Evolutionary conservation across 2,329 filamentous ascomycete species (phyloP).

Genomic region (Penicillium glabrum): DNA sequence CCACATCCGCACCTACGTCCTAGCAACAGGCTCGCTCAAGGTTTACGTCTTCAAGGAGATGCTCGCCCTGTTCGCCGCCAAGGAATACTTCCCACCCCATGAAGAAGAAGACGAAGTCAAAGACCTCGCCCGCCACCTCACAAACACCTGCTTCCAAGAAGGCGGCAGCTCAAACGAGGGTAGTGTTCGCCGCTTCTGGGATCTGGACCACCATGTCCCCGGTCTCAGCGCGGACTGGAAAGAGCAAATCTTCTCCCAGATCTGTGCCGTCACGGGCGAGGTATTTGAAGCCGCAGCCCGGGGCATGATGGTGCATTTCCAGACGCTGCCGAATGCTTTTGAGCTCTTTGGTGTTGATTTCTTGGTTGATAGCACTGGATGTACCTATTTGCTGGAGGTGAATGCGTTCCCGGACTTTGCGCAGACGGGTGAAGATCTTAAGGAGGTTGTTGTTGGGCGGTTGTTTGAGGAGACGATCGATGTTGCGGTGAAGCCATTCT

Average conservation of each 20-base stretch:
- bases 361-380: slow-evolving; percentile 66
- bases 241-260: slow-evolving; percentile 67
- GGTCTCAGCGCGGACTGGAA: slow-evolving; percentile 48
- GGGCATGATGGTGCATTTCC: slow-evolving; percentile 87
- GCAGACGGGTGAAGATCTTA: slow-evolving; percentile 79
- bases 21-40: slow-evolving; percentile 73
- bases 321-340: slow-evolving; percentile 82
- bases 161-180: slow-evolving; percentile 55
- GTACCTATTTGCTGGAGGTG: slow-evolving; percentile 78
- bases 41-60: slow-evolving; percentile 87
- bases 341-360: slow-evolving; percentile 93
- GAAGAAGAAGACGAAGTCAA: slow-evolving; percentile 42
- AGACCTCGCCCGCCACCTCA: slow-evolving; percentile 76
- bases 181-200: slow-evolving; percentile 74
- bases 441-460: slow-evolving; percentile 65
- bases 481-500: slow-evolving; percentile 67
- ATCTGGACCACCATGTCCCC: slow-evolving; percentile 51
- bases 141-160: slow-evolving; percentile 90
- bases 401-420: slow-evolving; percentile 97
- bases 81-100: slow-evolving; percentile 66
- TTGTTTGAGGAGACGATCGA: slow-evolving; percentile 75
- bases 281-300: slow-evolving; percentile 83
- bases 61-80: slow-evolving; percentile 87
- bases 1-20: slow-evolving; percentile 89
- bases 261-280: slow-evolving; percentile 71